Conservation (phyloP, 2,329 filamentous ascomycete genomes). For the Penicillium sclerotigenum region DNA sequence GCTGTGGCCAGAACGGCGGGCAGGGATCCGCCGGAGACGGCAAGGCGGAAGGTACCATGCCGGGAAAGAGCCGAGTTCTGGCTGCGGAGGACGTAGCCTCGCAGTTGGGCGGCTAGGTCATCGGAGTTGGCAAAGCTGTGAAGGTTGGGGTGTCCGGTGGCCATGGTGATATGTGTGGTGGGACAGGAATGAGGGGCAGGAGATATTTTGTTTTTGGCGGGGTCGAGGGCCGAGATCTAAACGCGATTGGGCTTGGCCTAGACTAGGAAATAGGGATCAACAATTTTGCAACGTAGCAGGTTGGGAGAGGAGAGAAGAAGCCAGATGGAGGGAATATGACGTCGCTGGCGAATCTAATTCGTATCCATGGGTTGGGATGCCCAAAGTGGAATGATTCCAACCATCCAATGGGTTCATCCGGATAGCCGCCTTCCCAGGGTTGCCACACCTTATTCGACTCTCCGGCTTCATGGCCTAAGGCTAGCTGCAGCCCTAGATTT, state of each 20-base stretch:
- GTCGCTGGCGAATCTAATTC: neutral
- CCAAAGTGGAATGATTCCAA: neutral
- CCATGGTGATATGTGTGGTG: slow-evolving; percentile 31
- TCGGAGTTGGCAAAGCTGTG: slow-evolving; percentile 72
- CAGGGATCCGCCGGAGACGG: slow-evolving; percentile 88
- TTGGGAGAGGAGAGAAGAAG: neutral
- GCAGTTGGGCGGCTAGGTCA: slow-evolving; percentile 71
- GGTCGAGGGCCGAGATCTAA: neutral
- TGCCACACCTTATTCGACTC: slow-evolving; percentile 12
- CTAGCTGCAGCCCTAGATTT: too few species aligned
- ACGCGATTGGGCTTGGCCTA: neutral
- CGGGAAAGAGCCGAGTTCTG: slow-evolving; percentile 77
- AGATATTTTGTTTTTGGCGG: neutral
- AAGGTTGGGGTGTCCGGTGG: slow-evolving; percentile 55
- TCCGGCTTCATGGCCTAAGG: neutral
- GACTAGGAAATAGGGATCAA: neutral
- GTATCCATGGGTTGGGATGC: neutral
- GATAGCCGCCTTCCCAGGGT: neutral
- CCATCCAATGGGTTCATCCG: neutral
- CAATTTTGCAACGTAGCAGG: neutral
- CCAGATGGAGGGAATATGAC: neutral
- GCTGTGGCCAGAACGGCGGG: slow-evolving; percentile 84
- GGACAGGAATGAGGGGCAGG: slow-evolving; percentile 6
- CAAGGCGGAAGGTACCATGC: slow-evolving; percentile 84
- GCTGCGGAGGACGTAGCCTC: slow-evolving; percentile 75